Conservation (phyloP, 305 asterid genomes). For the Stenogyne calaminthoides region DNA sequence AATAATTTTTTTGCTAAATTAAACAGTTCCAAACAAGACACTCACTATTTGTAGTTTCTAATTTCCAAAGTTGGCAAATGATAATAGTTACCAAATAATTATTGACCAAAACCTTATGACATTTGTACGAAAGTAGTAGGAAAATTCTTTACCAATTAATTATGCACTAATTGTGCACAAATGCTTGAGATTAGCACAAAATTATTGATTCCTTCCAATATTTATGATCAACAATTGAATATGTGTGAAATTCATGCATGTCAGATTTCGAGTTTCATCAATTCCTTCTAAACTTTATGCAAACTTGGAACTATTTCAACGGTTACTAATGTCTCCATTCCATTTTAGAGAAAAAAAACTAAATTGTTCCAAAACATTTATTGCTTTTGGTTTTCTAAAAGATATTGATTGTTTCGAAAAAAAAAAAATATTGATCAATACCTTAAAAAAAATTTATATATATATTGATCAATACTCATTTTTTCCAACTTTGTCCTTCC, state of each 20-base stretch:
- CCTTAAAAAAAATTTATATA: too few relatives aligned
- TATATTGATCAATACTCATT: too few relatives aligned
- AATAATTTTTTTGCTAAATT: not conserved
- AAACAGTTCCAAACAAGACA: not conserved
- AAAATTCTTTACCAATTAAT: not conserved
- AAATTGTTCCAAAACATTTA: too few relatives aligned
- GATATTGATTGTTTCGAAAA: too few relatives aligned
- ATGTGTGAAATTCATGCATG: not conserved
- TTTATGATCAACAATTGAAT: too few relatives aligned
- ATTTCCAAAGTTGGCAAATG: not conserved
- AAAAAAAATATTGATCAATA: too few relatives aligned
- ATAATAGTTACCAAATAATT: not conserved
- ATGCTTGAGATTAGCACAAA: constrained; percentile 7
- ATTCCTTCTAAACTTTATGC: not conserved
- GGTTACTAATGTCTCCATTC: too few relatives aligned
- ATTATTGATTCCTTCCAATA: too few relatives aligned
- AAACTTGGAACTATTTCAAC: not conserved
- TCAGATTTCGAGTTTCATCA: not conserved
- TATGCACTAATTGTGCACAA: not conserved
- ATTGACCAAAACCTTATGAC: not conserved
- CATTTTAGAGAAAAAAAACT: too few relatives aligned
- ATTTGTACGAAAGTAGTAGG: not conserved
- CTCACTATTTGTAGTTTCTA: not conserved
- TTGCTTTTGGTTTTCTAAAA: too few relatives aligned
- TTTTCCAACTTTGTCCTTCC: too few relatives aligned